These are phyloP conservation scores for Botryotinia globosa DNA, from an alignment of 2,329 filamentous ascomycete genomes.

Conservation along the genomic window DNA sequence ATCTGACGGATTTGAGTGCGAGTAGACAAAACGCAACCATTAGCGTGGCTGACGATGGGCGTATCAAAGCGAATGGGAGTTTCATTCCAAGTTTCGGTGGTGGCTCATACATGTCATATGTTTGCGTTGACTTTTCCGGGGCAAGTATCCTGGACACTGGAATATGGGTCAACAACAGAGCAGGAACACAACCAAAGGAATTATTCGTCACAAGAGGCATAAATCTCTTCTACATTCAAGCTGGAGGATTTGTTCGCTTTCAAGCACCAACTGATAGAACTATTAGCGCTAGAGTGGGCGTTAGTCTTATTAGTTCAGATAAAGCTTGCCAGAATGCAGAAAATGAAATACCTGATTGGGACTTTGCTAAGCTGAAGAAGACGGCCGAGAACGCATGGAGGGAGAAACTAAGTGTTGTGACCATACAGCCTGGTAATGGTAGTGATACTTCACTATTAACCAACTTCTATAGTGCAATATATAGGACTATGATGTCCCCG, in stretches of 20 bases:
- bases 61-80: constrained; percentile 58
- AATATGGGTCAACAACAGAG: constrained; percentile 57
- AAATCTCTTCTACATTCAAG: constrained; percentile 54
- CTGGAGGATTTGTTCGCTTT: constrained; percentile 62
- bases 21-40: constrained; percentile 58
- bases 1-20: constrained; percentile 61
- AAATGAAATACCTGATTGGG: constrained; percentile 63
- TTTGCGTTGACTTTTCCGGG: constrained; percentile 65
- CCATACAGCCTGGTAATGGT: constrained; percentile 50
- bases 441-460: constrained; percentile 49
- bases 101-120: constrained; percentile 57
- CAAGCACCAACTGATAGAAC: constrained; percentile 45
- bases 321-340: constrained; percentile 68
- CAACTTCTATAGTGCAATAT: constrained; percentile 68
- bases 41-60: constrained; percentile 54
- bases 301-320: constrained; percentile 64
- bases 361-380: constrained; percentile 54
- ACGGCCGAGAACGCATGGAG: constrained; percentile 59
- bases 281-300: constrained; percentile 61
- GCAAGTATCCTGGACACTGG: constrained; percentile 56
- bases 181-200: constrained; percentile 46
- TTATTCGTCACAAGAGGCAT: constrained; percentile 50
- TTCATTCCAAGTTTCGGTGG: constrained; percentile 65
- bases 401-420: constrained; percentile 57
- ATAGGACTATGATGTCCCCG: constrained; percentile 66